These are phyloP conservation scores for Rhodofomes roseus DNA, from an alignment of 1,284 basidiomycete genomes.

Conservation along the genomic window DNA sequence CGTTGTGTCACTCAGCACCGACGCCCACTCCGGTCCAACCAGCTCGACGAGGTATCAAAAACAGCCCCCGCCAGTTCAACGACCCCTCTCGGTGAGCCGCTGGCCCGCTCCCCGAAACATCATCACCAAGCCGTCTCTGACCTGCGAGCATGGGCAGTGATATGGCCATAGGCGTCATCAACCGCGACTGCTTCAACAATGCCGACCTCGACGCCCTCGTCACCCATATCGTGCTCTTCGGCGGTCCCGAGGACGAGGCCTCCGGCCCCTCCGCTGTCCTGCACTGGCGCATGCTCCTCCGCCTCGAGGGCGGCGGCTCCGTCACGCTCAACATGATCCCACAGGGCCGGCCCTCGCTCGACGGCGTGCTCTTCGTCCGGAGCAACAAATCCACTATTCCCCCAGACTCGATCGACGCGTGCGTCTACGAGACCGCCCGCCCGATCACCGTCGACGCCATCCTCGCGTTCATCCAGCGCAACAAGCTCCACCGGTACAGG, in stretches of 20 bases:
- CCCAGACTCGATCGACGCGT: background rate
- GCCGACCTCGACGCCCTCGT: background rate
- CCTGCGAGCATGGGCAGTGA: background rate
- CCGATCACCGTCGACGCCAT: background rate
- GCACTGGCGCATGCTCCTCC: background rate
- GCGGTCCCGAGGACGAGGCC: background rate
- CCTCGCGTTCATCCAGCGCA: background rate
- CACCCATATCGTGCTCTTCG: background rate
- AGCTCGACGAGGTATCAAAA: background rate
- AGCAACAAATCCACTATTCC: background rate
- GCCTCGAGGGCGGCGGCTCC: background rate
- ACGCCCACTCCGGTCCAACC: background rate
- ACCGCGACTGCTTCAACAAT: background rate
- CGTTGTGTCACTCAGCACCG: background rate
- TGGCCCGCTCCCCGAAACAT: too few species aligned
- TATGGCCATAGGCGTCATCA: background rate
- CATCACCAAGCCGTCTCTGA: background rate
- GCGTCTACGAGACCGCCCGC: background rate
- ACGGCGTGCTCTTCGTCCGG: background rate
- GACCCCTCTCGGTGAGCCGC: background rate
- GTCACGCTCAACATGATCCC: conserved; percentile 1
- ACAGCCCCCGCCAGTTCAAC: background rate
- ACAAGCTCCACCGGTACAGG: background rate
- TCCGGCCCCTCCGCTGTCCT: background rate
- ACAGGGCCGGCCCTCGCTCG: background rate